Conservation (phyloP, 225 moss, liverwort and hornwort genomes). For the Climacium dendroides region DNA sequence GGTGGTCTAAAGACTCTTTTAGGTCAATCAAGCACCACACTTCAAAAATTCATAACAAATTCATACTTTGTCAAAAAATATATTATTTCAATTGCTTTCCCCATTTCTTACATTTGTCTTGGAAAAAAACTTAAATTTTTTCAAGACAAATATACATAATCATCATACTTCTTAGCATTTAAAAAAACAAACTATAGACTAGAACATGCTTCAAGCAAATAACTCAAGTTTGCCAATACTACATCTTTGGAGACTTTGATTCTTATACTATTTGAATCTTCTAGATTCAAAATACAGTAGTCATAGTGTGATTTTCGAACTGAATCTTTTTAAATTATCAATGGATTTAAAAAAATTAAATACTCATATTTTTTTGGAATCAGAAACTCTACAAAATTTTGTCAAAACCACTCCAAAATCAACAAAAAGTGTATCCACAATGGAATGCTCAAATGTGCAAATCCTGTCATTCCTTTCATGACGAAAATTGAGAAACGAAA, state of each 20-base stretch:
- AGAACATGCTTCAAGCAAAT: background rate
- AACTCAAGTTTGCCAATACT: background rate
- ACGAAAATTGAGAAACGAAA: background rate
- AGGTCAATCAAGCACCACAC: accelerated
- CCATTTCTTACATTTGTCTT: background rate
- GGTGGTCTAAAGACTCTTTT: accelerated
- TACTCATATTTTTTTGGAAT: background rate
- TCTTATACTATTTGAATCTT: background rate
- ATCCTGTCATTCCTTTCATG: background rate
- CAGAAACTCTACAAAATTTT: background rate
- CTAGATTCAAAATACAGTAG: background rate
- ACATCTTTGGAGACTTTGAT: background rate
- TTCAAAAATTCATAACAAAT: background rate
- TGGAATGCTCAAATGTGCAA: background rate
- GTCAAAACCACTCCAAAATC: too few species aligned
- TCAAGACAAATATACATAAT: too few species aligned
- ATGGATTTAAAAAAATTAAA: too few species aligned
- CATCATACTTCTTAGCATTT: too few species aligned
- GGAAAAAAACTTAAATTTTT: too few species aligned
- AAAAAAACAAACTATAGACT: too few species aligned
- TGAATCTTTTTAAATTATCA: background rate
- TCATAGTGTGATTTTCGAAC: background rate
- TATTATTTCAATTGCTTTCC: background rate
- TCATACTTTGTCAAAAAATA: background rate
- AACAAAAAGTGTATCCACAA: too few species aligned